Conservation (phyloP, 768 basidiomycete genomes). For the Amanita molliuscula region DNA sequence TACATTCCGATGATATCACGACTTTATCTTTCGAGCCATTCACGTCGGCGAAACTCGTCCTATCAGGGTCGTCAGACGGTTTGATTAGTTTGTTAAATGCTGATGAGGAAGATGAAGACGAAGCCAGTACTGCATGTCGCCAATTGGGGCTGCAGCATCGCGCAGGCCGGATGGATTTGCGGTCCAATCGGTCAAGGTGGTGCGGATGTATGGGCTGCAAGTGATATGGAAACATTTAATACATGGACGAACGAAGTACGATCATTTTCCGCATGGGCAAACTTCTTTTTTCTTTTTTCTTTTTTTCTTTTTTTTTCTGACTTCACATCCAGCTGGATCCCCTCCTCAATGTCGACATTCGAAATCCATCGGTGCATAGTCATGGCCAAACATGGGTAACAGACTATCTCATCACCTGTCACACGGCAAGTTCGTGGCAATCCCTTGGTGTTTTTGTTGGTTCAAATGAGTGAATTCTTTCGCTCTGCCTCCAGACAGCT, state of each 20-base stretch:
- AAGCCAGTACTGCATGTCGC: conserved; percentile 70
- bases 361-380: conserved; percentile 49
- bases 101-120: conserved; percentile 79
- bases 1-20: conserved; percentile 92
- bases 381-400: conserved; percentile 61
- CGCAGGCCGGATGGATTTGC: conserved; percentile 64
- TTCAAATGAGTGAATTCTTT: conserved; percentile 50
- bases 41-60: conserved; percentile 30
- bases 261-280: not conserved
- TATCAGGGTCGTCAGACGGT: conserved; percentile 85
- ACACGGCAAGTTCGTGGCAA: conserved; percentile 21
- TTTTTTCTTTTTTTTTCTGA: too few species aligned
- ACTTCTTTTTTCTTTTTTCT: too few species aligned
- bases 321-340: conserved; percentile 43
- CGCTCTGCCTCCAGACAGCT: not conserved
- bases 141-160: conserved; percentile 79
- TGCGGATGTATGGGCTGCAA: conserved; percentile 65
- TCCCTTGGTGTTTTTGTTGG: conserved; percentile 53
- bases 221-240: conserved; percentile 94
- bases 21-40: conserved; percentile 43
- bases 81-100: conserved; percentile 64
- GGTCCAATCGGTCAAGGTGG: not conserved
- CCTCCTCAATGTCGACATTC: conserved; percentile 48
- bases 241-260: conserved; percentile 68
- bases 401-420: conserved; percentile 60